phyloP scores from a whole-genome alignment of 139 green algal genomes.

The Chlamydomonas sphaeroides region DNA sequence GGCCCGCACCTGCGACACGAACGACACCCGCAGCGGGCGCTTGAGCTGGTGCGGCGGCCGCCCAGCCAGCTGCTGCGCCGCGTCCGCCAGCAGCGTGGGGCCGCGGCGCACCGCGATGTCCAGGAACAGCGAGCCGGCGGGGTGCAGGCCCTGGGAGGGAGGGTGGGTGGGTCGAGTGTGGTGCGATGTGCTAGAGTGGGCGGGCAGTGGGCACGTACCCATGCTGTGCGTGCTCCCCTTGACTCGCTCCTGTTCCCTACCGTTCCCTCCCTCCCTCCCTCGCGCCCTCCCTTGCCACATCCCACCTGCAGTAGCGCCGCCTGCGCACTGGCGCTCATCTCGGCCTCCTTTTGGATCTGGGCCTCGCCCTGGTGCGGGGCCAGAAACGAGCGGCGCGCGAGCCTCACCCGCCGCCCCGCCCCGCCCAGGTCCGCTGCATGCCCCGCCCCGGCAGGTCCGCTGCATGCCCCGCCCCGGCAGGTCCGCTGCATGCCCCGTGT shows the following conservation, averaged over 20 bases:
- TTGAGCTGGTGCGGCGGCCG: constrained; percentile 67
- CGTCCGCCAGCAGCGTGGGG: not conserved
- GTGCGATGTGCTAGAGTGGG: too few relatives aligned
- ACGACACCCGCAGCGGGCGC: constrained; percentile 84
- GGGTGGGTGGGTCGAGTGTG: not conserved
- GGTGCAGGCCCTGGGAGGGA: constrained; percentile 54
- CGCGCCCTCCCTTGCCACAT: too few relatives aligned
- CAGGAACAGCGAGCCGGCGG: constrained; percentile 34
- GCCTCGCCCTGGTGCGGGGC: constrained; percentile 49
- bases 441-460: too few relatives aligned
- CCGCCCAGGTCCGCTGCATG: too few relatives aligned
- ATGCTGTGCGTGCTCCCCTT: too few relatives aligned
- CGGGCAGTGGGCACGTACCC: too few relatives aligned
- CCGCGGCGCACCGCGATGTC: constrained; percentile 18
- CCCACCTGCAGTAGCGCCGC: constrained; percentile 54
- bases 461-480: too few relatives aligned
- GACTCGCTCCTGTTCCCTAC: too few relatives aligned
- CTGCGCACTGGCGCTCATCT: constrained; percentile 65
- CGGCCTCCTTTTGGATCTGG: constrained; percentile 63
- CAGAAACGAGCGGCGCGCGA: too few relatives aligned
- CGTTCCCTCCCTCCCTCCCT: too few relatives aligned
- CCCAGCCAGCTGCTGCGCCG: constrained; percentile 14
- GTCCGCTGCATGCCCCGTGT: too few relatives aligned
- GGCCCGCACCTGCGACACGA: constrained; percentile 59
- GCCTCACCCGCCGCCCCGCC: too few relatives aligned